Conservation (phyloP, 2,329 filamentous ascomycete genomes). For the Alternaria longipes region DNA sequence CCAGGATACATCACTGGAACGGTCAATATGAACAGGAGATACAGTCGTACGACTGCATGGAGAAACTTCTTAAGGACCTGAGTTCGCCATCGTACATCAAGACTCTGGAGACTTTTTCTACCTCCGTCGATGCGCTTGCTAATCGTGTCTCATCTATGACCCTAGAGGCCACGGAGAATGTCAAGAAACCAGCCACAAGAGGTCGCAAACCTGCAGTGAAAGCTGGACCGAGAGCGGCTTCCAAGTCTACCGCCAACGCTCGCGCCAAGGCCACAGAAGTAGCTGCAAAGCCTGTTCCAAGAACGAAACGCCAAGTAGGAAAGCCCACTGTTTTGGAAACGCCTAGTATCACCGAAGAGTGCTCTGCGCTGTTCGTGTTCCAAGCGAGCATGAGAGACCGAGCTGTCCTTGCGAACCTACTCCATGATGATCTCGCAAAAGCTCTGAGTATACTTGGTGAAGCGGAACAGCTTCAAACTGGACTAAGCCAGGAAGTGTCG, state of each 20-base stretch:
- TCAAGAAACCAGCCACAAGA: conserved; percentile 27
- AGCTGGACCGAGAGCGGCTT: conserved; percentile 17
- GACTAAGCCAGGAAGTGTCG: conserved; percentile 57
- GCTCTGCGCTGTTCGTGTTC: conserved; percentile 53
- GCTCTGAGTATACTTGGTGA: conserved; percentile 40
- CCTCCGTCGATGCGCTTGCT: conserved; percentile 49
- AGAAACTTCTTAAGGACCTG: conserved; percentile 56
- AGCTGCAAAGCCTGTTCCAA: conserved; percentile 26
- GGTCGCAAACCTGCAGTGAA: conserved; percentile 36
- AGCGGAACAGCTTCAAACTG: conserved; percentile 36
- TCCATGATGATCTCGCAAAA: conserved; percentile 43
- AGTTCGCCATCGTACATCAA: conserved; percentile 46
- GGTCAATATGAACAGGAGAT: conserved; percentile 60
- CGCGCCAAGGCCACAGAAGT: conserved; percentile 27
- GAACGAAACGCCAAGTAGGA: conserved; percentile 20
- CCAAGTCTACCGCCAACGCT: conserved; percentile 23
- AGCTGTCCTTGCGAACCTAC: conserved; percentile 57
- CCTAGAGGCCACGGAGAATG: conserved; percentile 36
- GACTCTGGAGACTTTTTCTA: conserved; percentile 33
- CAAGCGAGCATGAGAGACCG: conserved; percentile 61
- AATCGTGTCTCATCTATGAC: conserved; percentile 55
- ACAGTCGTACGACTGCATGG: conserved; percentile 59
- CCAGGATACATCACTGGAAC: conserved; percentile 59
- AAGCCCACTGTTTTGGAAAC: conserved; percentile 11
- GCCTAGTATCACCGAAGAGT: conserved; percentile 43